Evolutionary conservation across 371 early-diverging fungal genomes (phyloP).

Genomic region (Choanephora cucurbitarum): DNA sequence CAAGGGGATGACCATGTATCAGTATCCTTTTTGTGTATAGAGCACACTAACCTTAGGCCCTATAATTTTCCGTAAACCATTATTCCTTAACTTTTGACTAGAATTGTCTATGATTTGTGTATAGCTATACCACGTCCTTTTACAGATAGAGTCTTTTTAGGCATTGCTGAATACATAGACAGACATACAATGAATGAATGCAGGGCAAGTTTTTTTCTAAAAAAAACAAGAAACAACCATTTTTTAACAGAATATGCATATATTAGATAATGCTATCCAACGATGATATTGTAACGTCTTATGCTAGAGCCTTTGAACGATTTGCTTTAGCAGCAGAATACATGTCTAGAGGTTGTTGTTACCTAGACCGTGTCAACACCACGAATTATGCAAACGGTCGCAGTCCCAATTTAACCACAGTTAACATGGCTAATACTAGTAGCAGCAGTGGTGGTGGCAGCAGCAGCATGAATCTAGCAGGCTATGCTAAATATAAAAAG

Average conservation of each 20-base stretch:
- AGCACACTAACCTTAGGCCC: too few relatives aligned
- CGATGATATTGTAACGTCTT: slow-evolving; percentile 73
- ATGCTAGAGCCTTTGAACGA: slow-evolving; percentile 72
- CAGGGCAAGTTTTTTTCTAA: slow-evolving; percentile 44
- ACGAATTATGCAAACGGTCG: slow-evolving; percentile 22
- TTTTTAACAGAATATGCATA: neutral
- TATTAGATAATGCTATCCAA: slow-evolving; percentile 58
- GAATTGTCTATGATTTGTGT: slow-evolving; percentile 64
- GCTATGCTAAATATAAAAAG: slow-evolving; percentile 54
- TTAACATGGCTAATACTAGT: slow-evolving; percentile 31
- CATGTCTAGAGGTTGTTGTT: slow-evolving; percentile 71
- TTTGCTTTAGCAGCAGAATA: slow-evolving; percentile 68
- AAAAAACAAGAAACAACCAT: slow-evolving; percentile 7
- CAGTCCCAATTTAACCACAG: slow-evolving; percentile 8
- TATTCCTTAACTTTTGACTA: slow-evolving; percentile 18
- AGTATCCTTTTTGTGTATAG: slow-evolving; percentile 51
- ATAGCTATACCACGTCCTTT: slow-evolving; percentile 76
- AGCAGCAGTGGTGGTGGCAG: slow-evolving; percentile 11
- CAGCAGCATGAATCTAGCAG: neutral
- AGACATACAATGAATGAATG: slow-evolving; percentile 57
- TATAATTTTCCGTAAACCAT: slow-evolving; percentile 3
- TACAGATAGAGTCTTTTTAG: slow-evolving; percentile 68
- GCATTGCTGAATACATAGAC: slow-evolving; percentile 70
- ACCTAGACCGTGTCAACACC: slow-evolving; percentile 68
- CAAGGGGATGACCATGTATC: slow-evolving; percentile 75